These are phyloP conservation scores for Metschnikowia corniflorae DNA, from an alignment of 805 yeast species.

Conservation along the genomic window DNA sequence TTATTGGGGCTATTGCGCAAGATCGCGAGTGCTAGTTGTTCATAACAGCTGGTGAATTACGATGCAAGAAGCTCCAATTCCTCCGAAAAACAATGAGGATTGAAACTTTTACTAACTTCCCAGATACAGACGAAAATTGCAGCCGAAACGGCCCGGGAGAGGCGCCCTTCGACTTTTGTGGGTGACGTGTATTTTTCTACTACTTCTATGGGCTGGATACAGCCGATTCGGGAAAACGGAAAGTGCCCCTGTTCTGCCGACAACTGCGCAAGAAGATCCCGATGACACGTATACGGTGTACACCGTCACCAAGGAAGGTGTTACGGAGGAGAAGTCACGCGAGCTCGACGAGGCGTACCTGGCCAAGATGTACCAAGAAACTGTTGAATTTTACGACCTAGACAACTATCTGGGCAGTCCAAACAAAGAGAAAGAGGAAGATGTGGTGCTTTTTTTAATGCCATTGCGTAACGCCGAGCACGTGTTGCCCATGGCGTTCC, in stretches of 20 bases:
- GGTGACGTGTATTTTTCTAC: conserved; percentile 11
- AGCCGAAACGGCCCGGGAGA: conserved; percentile 14
- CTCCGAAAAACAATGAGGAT: too few relatives aligned
- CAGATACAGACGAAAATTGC: conserved; percentile 10
- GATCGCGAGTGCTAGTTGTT: too few relatives aligned
- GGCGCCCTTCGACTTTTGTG: conserved; percentile 6
- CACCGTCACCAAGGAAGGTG: conserved; percentile 32
- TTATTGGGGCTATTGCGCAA: too few relatives aligned
- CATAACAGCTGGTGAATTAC: too few relatives aligned
- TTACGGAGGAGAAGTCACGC: conserved; percentile 11
- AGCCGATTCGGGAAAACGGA: conserved; percentile 1
- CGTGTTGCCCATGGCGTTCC: conserved; percentile 78
- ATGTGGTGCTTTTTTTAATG: conserved; percentile 63
- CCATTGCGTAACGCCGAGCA: conserved; percentile 78
- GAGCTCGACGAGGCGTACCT: conserved; percentile 24
- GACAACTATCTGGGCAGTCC: conserved; percentile 48
- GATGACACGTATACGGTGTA: conserved; percentile 22
- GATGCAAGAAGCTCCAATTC: too few relatives aligned
- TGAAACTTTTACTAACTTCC: conserved; percentile 3
- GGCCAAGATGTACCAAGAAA: conserved; percentile 31
- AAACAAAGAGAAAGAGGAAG: conserved; percentile 34
- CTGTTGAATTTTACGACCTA: conserved; percentile 62
- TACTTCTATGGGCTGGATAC: conserved; percentile 9
- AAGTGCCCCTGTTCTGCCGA: neutral
- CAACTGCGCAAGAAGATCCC: neutral